phyloP scores from a whole-genome alignment of 331 rosid species.

The Cucumis variabilis region DNA sequence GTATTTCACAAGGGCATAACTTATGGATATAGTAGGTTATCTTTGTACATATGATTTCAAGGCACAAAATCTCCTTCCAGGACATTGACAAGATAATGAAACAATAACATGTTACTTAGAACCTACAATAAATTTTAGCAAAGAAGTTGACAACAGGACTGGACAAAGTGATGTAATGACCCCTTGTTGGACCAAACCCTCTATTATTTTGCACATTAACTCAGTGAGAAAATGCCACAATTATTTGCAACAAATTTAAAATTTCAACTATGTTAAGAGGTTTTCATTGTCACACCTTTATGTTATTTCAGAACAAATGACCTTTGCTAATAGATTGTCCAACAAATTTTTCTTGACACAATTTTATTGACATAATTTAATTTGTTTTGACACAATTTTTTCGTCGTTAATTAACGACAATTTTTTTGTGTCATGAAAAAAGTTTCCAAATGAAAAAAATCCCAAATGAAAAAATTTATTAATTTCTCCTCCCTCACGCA shows the following conservation, averaged over 20 bases:
- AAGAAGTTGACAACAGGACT: background rate
- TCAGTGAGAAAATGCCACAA: background rate
- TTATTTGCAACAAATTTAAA: constrained; percentile 6
- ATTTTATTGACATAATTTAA: too few relatives aligned
- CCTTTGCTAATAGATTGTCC: background rate
- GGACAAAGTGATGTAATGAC: background rate
- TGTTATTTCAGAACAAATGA: background rate
- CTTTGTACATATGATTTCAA: constrained; percentile 57
- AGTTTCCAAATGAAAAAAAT: too few relatives aligned
- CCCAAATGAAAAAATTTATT: too few relatives aligned
- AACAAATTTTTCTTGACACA: too few relatives aligned
- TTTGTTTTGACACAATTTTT: too few relatives aligned
- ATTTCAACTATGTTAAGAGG: background rate
- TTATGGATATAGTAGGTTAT: constrained; percentile 40
- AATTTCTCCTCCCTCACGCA: too few relatives aligned
- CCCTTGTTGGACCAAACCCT: background rate
- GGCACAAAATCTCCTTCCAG: constrained; percentile 79
- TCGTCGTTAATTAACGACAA: too few relatives aligned
- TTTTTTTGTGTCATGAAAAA: too few relatives aligned
- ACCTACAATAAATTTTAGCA: constrained; percentile 54
- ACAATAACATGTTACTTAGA: constrained; percentile 66
- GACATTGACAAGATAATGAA: constrained; percentile 74
- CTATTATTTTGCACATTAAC: background rate
- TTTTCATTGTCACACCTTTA: background rate
- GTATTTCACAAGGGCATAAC: background rate